These are phyloP conservation scores for Penicillium desertorum DNA, from an alignment of 495 filamentous ascomycete genomes.

Conservation along the genomic window DNA sequence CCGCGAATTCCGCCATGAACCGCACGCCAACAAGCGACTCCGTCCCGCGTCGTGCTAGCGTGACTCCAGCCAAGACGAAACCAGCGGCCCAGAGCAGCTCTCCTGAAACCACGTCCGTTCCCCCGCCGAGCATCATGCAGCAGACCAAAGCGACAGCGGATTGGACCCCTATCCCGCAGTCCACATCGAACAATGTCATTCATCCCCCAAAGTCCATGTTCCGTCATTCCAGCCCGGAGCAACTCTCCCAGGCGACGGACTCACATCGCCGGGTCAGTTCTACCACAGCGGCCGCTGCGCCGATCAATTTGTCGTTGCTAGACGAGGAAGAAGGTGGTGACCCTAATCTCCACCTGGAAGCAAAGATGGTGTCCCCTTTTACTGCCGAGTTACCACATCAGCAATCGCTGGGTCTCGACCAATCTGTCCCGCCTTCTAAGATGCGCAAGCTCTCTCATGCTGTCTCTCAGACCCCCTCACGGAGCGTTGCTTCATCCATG, in stretches of 20 bases:
- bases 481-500: conserved; percentile 36
- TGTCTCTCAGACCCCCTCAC: conserved; percentile 33
- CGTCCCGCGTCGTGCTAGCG: conserved; percentile 38
- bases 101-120: conserved; percentile 40
- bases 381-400: conserved; percentile 31
- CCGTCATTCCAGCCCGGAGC: conserved; percentile 55
- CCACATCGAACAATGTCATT: conserved; percentile 27
- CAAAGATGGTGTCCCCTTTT: conserved; percentile 29
- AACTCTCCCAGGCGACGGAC: conserved; percentile 41
- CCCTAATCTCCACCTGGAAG: conserved; percentile 25
- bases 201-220: conserved; percentile 45
- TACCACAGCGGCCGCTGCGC: conserved; percentile 38
- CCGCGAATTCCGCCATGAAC: conserved; percentile 37
- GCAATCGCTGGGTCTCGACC: conserved; percentile 25
- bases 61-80: conserved; percentile 56
- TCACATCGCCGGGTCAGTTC: conserved; percentile 30
- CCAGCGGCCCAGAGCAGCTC: conserved; percentile 40
- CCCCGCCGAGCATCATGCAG: conserved; percentile 37
- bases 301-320: conserved; percentile 72
- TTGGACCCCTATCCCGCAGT: conserved; percentile 42
- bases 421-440: conserved; percentile 40
- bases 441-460: conserved; percentile 45
- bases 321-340: conserved; percentile 63
- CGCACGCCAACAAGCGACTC: conserved; percentile 52
- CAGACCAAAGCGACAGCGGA: conserved; percentile 38